Evolutionary conservation across 2,329 filamentous ascomycete species (phyloP).

Genomic region (Fusarium nodosum): DNA sequence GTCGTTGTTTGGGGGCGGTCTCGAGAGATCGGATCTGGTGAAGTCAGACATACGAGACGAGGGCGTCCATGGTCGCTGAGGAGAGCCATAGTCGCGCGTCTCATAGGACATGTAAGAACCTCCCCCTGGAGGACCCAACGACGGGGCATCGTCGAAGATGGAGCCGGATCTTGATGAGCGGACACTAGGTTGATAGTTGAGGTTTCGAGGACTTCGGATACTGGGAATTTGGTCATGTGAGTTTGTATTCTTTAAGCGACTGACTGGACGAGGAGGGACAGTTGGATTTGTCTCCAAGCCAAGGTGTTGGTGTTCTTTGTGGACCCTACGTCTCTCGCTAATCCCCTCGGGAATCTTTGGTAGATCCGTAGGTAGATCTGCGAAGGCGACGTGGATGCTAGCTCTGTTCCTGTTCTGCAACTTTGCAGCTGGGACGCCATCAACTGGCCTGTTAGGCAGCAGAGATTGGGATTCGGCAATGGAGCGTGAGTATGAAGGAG

Average conservation of each 20-base stretch:
- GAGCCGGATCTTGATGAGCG: slow-evolving; percentile 64
- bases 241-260: slow-evolving; percentile 51
- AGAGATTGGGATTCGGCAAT: slow-evolving; percentile 27
- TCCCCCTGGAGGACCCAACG: slow-evolving; percentile 75
- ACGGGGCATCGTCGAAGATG: slow-evolving; percentile 68
- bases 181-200: slow-evolving; percentile 66
- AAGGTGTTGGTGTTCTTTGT: slow-evolving; percentile 47
- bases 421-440: slow-evolving; percentile 61
- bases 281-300: slow-evolving; percentile 37
- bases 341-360: slow-evolving; percentile 67
- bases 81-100: slow-evolving; percentile 58
- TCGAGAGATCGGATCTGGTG: slow-evolving; percentile 58
- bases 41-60: slow-evolving; percentile 65
- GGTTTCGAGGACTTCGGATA: slow-evolving; percentile 56
- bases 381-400: slow-evolving; percentile 49
- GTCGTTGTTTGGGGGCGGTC: slow-evolving; percentile 77
- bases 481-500: slow-evolving; percentile 28
- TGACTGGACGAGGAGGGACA: slow-evolving; percentile 33
- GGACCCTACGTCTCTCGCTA: slow-evolving; percentile 56
- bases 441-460: slow-evolving; percentile 36
- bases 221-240: slow-evolving; percentile 61
- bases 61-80: slow-evolving; percentile 71
- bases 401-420: slow-evolving; percentile 61
- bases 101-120: slow-evolving; percentile 72
- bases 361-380: slow-evolving; percentile 57